phyloP scores from a whole-genome alignment of 1,284 basidiomycete genomes.

The Trichosporon sp. region DNA sequence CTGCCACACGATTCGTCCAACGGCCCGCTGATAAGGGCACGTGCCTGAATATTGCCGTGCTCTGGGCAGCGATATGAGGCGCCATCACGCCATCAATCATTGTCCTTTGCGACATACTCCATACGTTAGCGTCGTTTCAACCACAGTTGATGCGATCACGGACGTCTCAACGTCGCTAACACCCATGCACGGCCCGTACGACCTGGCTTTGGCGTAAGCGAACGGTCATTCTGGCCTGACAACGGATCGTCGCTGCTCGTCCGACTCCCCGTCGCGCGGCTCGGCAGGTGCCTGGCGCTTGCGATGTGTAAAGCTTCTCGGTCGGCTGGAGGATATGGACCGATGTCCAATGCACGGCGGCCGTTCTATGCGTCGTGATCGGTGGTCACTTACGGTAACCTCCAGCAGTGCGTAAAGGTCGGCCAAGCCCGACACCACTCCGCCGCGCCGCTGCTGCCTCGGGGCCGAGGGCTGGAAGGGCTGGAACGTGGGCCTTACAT shows the following conservation, averaged over 20 bases:
- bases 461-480: background rate
- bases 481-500: background rate
- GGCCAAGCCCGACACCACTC: too few relatives aligned
- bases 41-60: constrained; percentile 16
- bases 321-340: background rate
- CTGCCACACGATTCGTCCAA: constrained; percentile 6
- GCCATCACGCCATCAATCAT: constrained; percentile 15
- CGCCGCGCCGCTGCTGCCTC: too few relatives aligned
- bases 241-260: background rate
- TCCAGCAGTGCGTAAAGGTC: background rate
- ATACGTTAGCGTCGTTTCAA: background rate
- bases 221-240: background rate
- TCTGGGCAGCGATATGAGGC: background rate
- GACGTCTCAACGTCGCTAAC: background rate
- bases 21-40: constrained; percentile 6
- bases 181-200: background rate
- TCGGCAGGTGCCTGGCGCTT: background rate
- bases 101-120: constrained; percentile 12
- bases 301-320: constrained; percentile 13
- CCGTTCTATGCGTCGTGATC: constrained; percentile 2
- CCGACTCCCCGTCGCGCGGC: background rate
- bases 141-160: background rate
- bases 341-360: constrained; percentile 10
- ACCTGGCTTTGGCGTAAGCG: background rate
- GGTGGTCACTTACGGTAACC: background rate